These are phyloP conservation scores for Wickerhamomyces chambardii DNA, from an alignment of 805 yeast species.

Conservation along the genomic window DNA sequence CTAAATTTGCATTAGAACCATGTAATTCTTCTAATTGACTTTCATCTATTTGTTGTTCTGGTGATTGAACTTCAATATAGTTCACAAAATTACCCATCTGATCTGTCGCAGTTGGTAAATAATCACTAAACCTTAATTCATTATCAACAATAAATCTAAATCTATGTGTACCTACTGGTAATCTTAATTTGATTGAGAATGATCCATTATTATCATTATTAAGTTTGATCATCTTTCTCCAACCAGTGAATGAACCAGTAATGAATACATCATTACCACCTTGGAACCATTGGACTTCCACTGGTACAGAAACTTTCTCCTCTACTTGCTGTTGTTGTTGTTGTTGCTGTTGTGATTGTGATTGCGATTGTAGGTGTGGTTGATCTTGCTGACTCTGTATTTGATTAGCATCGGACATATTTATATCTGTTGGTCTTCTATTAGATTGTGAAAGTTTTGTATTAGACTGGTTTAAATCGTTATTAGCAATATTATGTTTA, in stretches of 20 bases:
- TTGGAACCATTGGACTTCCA: constrained; percentile 85
- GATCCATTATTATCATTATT: constrained; percentile 41
- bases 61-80: constrained; percentile 62
- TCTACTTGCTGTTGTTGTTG: constrained; percentile 1
- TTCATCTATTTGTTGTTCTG: constrained; percentile 19
- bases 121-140: constrained; percentile 82
- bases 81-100: constrained; percentile 94
- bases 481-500: too few relatives aligned
- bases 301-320: constrained; percentile 22
- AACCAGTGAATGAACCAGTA: constrained; percentile 95
- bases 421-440: constrained; percentile 1
- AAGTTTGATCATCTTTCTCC: constrained; percentile 96
- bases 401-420: constrained; percentile 4
- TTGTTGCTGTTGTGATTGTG: constrained; percentile 1
- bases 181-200: constrained; percentile 60
- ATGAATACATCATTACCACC: constrained; percentile 96
- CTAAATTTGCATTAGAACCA: constrained; percentile 56
- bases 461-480: too few relatives aligned
- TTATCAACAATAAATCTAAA: constrained; percentile 92
- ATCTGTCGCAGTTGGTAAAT: constrained; percentile 93
- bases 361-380: constrained; percentile 2
- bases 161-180: constrained; percentile 89
- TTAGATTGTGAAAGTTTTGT: too few relatives aligned
- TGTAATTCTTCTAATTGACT: constrained; percentile 13
- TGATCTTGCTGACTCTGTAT: background rate